These are phyloP conservation scores for Aureobasidium lini DNA, from an alignment of 2,329 filamentous ascomycete species.

Conservation along the genomic window DNA sequence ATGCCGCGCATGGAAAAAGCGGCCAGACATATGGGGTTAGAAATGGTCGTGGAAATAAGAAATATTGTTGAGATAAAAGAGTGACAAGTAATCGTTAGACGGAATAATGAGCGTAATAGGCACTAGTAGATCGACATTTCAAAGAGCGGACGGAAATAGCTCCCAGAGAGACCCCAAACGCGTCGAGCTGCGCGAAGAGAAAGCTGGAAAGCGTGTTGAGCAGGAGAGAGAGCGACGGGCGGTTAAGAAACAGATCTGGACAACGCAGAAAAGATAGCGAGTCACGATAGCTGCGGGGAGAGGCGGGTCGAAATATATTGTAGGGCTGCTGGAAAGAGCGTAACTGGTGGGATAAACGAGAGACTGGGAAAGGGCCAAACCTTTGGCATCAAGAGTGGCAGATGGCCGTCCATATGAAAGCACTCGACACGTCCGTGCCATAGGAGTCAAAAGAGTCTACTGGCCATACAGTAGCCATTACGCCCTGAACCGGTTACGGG, in stretches of 20 bases:
- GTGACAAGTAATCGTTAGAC: constrained; percentile 12
- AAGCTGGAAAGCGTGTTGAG: constrained; percentile 8
- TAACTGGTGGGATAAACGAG: constrained; percentile 6
- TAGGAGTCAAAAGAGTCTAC: constrained; percentile 11
- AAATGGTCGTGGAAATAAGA: not conserved
- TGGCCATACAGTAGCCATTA: constrained; percentile 13
- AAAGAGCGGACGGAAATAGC: constrained; percentile 5
- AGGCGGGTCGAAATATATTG: constrained; percentile 9
- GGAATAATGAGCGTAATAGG: constrained; percentile 8
- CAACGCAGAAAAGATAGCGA: constrained; percentile 10
- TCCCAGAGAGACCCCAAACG: constrained; percentile 2
- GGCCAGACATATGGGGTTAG: constrained; percentile 15
- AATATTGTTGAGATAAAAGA: constrained; percentile 8
- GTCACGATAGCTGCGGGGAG: constrained; percentile 8
- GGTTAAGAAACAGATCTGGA: not conserved
- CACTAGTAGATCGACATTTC: constrained; percentile 16
- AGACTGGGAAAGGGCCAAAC: constrained; percentile 8
- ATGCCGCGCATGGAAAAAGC: constrained; percentile 15
- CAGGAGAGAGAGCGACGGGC: not conserved
- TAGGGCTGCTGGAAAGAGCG: constrained; percentile 7
- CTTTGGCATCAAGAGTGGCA: constrained; percentile 3
- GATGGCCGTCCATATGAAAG: constrained; percentile 5
- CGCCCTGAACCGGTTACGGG: constrained; percentile 13
- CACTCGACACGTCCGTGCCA: constrained; percentile 7
- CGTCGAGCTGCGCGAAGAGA: constrained; percentile 7